These are phyloP conservation scores for Rhynchospora breviuscula DNA, from an alignment of 176 grass and related monocot species.

Conservation along the genomic window DNA sequence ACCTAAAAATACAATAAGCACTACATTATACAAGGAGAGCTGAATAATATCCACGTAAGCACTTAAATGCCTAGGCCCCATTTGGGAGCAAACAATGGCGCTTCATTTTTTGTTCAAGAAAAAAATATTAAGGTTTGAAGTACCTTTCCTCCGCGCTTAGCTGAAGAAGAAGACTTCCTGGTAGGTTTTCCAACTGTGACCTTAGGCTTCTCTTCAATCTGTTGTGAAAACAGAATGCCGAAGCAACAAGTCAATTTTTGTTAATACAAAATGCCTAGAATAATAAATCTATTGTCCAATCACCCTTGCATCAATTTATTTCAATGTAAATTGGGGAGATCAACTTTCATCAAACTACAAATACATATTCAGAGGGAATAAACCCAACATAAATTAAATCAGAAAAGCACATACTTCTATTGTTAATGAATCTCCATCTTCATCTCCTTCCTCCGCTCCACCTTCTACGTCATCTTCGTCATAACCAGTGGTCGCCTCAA, in stretches of 20 bases:
- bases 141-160: neutral
- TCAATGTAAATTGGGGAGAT: too few species aligned
- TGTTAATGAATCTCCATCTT: neutral
- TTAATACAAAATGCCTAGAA: neutral
- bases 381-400: neutral
- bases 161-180: slow-evolving; percentile 2
- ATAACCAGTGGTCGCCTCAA: neutral
- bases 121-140: neutral
- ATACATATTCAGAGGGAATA: neutral
- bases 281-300: neutral
- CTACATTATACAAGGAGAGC: neutral
- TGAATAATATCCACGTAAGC: neutral
- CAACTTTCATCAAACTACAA: neutral
- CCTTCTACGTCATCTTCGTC: neutral
- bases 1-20: neutral
- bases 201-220: slow-evolving; percentile 6
- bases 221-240: neutral
- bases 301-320: neutral
- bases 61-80: neutral
- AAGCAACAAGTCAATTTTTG: neutral
- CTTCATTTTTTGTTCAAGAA: neutral
- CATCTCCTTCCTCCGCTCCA: neutral
- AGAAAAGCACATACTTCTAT: neutral
- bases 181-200: neutral
- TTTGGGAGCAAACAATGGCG: neutral